Evolutionary conservation across 352 stramenopile species (phyloP), one percentile per base, ranked within the genome.

Genomic region (Globisporangium barbulae): DNA sequence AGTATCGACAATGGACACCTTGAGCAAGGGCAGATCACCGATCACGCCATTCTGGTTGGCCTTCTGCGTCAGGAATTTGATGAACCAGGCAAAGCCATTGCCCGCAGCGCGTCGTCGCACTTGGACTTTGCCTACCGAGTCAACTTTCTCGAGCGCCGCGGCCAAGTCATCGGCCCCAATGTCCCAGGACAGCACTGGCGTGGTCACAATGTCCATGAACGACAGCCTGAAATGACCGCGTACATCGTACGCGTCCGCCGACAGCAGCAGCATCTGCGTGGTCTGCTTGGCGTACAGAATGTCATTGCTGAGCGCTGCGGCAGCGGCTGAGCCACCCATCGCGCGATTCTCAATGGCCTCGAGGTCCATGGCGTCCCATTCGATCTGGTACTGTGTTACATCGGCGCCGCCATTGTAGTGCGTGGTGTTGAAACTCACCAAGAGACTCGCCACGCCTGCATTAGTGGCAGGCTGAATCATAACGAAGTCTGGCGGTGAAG

Each of bases 291-390:
- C 81, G 69, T 97, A 99, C 19, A 98, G 65, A 0, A 96, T 71
- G 7, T 85, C 49, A 35, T 85, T 69, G 17, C 71, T 76, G 9
- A 87, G 69, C 7, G 68, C 59, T 9, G 64, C 55, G 21, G 76
- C 70, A 12, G 63, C 68, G 0, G 57, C 56, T 42, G 69, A 33
- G 53, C 72, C 71, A 2, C 61, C 62, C 3, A 80, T 66, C 1
- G 77, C 77, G 9, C 65, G 72, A 7, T 67, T 49, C 25, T 79
- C 61, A 9, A 93, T 67, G 7, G 83, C 79, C 13, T 88, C 77
- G 8, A 95, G 59, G 49, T 93, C 89, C 74, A 98, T 91, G 3
- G 76, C 81, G 65, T 98, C 94, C 93, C 92, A 99, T 52, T 98
- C 90, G 54, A 99, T 85, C 61, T 92, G 90, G 68, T 97, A 97